These are phyloP conservation scores for Wickerhamomyces bovis DNA, from an alignment of 805 yeast species.

Conservation along the genomic window DNA sequence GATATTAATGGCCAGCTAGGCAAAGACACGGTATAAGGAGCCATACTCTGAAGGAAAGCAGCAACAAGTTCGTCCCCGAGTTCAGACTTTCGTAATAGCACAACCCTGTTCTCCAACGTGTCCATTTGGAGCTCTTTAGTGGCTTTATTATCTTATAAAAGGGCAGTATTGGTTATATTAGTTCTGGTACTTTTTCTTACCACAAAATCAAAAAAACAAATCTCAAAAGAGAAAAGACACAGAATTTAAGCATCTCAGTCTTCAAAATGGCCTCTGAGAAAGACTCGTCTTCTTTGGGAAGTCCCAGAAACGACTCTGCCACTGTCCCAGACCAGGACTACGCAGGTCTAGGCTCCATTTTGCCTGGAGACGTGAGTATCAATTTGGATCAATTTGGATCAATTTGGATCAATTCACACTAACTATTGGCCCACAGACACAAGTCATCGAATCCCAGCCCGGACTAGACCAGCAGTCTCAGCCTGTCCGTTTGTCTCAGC, in stretches of 20 bases:
- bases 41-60: neutral
- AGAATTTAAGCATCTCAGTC: too few relatives aligned
- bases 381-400: too few relatives aligned
- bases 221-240: neutral
- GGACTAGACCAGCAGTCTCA: neutral
- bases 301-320: neutral
- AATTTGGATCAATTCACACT: too few relatives aligned
- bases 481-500: conserved; percentile 4
- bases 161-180: too few relatives aligned
- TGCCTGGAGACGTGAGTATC: neutral
- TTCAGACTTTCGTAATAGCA: neutral
- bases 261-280: neutral
- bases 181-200: neutral
- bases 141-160: too few relatives aligned
- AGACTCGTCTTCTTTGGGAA: neutral
- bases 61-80: neutral
- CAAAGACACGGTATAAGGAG: neutral
- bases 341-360: neutral
- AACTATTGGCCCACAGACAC: conserved; percentile 16
- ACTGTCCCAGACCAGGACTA: neutral
- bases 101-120: neutral
- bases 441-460: conserved; percentile 10
- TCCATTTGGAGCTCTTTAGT: neutral
- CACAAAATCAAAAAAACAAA: neutral
- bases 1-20: neutral